Conservation (phyloP, 2,329 filamentous ascomycete species). For the Uncinocarpus reesii region DNA sequence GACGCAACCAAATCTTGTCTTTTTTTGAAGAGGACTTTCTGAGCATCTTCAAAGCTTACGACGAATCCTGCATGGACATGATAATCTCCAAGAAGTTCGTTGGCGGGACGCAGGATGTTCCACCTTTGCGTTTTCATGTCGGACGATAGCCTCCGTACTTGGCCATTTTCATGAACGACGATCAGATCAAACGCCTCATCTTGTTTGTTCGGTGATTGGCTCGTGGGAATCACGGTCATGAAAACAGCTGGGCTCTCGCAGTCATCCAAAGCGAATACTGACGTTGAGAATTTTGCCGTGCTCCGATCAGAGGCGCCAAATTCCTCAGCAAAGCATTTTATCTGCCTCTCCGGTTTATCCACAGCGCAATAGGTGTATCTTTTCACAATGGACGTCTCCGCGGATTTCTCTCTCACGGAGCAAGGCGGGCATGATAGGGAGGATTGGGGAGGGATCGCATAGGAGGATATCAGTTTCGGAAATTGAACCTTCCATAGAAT, state of each 20-base stretch:
- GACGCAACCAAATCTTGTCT: constrained; percentile 33
- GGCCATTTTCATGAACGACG: constrained; percentile 37
- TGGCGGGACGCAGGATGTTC: constrained; percentile 29
- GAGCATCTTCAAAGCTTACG: constrained; percentile 34
- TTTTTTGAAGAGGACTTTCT: constrained; percentile 32
- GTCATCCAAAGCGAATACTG: constrained; percentile 30
- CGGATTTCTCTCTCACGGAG: constrained; percentile 46
- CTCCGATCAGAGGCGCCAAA: constrained; percentile 24
- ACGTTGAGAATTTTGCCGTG: constrained; percentile 31
- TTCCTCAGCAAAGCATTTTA: constrained; percentile 48
- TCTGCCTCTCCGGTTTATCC: constrained; percentile 39
- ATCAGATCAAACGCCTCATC: constrained; percentile 32
- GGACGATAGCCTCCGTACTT: constrained; percentile 31
- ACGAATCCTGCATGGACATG: constrained; percentile 30
- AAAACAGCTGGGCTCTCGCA: constrained; percentile 31
- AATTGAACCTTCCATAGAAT: constrained; percentile 44
- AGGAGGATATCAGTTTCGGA: constrained; percentile 50
- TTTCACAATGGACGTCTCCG: constrained; percentile 35
- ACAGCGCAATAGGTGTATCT: constrained; percentile 49
- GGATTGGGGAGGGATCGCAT: constrained; percentile 51
- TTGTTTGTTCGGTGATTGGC: constrained; percentile 20
- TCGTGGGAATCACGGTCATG: constrained; percentile 30
- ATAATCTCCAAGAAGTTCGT: constrained; percentile 23
- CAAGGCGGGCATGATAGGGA: constrained; percentile 48
- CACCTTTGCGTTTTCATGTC: constrained; percentile 34